Base-by-base conservation (phyloP, 495 filamentous ascomycete genomes). In the Hyaloscypha variabilis region DNA sequence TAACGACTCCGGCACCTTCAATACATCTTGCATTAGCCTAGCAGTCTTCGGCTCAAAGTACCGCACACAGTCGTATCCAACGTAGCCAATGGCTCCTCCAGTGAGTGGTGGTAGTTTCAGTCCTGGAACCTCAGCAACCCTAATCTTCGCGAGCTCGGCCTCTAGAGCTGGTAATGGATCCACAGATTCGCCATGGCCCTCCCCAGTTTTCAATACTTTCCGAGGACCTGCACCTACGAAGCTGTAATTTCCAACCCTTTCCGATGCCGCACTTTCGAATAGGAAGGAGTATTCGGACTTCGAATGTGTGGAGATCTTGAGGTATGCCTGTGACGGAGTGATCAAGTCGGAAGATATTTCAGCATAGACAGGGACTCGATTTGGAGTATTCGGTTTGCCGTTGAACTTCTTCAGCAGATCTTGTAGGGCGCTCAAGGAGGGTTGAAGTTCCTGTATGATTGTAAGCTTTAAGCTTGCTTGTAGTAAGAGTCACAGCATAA, bases 21-120 rank as follows among this genome's bases (percentile, higher is more conserved):
- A 83, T 2, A 94, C 80, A 78, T 99, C 95, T 77, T 94, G 91
- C 80, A 97, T 87, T 3, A 88, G 85, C 50, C 94, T 86, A 21
- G 86, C 87, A 1, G 95, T 97, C 81, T 90, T 93, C 31, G 95
- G 95, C 79, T 99, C 95, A 68, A 99, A 99, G 77, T 99, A 99
- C 73, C 88, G 87, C 66, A 99, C 90, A 76, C 95, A 99, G 75
- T 99, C 95, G 74, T 98, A 99, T 46, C 93, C 92, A 6, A 99
- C 91, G 74, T 98, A 99, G 63, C 95, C 95, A 72, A 99, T 90
- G 2, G 94, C 95, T 36, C 96, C 95, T 55, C 93, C 96, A 1
- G 89, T 93, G 74, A 97, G 77, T 31, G 91, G 89, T 11, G 95
- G 95, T 11, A 99, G 83, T 60, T 79, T 82, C 63, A 97, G 79